Evolutionary conservation across 2,329 filamentous ascomycete genomes (phyloP).

Genomic region (Sarocladium oryzae): DNA sequence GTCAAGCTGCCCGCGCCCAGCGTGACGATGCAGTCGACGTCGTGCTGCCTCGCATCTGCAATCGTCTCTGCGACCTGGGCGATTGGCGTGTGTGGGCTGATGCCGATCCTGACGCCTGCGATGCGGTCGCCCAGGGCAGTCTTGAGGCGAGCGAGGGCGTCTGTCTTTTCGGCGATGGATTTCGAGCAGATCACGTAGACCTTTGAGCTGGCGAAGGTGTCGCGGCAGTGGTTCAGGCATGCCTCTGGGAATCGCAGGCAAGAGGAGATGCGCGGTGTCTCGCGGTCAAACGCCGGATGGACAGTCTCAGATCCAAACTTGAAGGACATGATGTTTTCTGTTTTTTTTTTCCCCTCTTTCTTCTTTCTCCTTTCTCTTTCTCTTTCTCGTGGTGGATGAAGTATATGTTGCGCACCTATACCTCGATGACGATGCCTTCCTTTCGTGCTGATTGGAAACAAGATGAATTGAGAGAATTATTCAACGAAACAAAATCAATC

Average conservation of each 20-base stretch:
- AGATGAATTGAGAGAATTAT: too few species aligned
- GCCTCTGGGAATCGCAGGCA: neutral
- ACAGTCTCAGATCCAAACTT: neutral
- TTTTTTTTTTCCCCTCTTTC: too few species aligned
- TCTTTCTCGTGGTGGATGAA: neutral
- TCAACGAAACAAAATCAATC: too few species aligned
- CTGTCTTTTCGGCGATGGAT: conserved; percentile 40
- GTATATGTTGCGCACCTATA: too few species aligned
- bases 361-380: neutral
- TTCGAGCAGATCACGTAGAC: conserved; percentile 25
- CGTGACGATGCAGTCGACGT: conserved; percentile 45
- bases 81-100: conserved; percentile 48
- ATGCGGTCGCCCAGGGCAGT: conserved; percentile 32
- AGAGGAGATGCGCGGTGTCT: neutral
- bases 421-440: too few species aligned
- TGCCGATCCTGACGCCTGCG: conserved; percentile 40
- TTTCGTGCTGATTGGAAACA: too few species aligned
- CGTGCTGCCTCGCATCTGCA: conserved; percentile 27
- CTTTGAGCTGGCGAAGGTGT: neutral
- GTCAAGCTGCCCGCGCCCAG: conserved; percentile 50
- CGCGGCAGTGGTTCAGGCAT: neutral
- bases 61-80: conserved; percentile 43
- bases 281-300: neutral
- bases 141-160: conserved; percentile 34
- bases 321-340: too few species aligned